These are phyloP conservation scores for Crithidia expoeki DNA, from an alignment of 208 protist genomes.

Conservation along the genomic window DNA sequence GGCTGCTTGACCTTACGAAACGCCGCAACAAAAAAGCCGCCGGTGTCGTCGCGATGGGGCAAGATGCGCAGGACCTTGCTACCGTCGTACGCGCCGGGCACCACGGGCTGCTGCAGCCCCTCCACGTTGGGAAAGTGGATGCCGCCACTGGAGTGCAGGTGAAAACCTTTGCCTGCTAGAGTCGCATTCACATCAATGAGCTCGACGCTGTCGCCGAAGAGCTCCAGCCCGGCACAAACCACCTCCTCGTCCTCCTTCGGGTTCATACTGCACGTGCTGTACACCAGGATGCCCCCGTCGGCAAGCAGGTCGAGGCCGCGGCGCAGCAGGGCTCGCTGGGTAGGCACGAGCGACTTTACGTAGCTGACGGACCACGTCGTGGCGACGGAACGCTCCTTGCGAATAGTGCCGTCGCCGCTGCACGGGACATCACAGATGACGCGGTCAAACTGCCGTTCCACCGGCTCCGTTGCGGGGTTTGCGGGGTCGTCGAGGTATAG, in stretches of 20 bases:
- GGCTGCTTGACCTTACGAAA: slow-evolving; percentile 77
- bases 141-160: slow-evolving; percentile 67
- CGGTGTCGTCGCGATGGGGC: slow-evolving; percentile 89
- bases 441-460: slow-evolving; percentile 81
- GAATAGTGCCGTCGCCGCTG: slow-evolving; percentile 95
- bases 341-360: slow-evolving; percentile 85
- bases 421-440: slow-evolving; percentile 97
- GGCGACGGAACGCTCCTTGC: slow-evolving; percentile 89
- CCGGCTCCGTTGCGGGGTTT: slow-evolving; percentile 23
- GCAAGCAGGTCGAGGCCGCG: slow-evolving; percentile 87
- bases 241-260: slow-evolving; percentile 97
- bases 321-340: slow-evolving; percentile 88
- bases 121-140: slow-evolving; percentile 57
- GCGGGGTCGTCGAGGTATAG: slow-evolving; percentile 54
- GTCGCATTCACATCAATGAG: slow-evolving; percentile 83
- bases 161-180: slow-evolving; percentile 50
- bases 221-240: slow-evolving; percentile 82
- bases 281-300: slow-evolving; percentile 91
- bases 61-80: slow-evolving; percentile 82
- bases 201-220: slow-evolving; percentile 81
- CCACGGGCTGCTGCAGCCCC: slow-evolving; percentile 35
- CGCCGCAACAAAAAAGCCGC: slow-evolving; percentile 91
- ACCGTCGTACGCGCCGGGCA: slow-evolving; percentile 69
- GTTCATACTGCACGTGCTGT: slow-evolving; percentile 97
- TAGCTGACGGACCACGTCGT: slow-evolving; percentile 86